Base-by-base conservation (phyloP, 768 basidiomycete genomes). In the Lactifluus volemus region DNA sequence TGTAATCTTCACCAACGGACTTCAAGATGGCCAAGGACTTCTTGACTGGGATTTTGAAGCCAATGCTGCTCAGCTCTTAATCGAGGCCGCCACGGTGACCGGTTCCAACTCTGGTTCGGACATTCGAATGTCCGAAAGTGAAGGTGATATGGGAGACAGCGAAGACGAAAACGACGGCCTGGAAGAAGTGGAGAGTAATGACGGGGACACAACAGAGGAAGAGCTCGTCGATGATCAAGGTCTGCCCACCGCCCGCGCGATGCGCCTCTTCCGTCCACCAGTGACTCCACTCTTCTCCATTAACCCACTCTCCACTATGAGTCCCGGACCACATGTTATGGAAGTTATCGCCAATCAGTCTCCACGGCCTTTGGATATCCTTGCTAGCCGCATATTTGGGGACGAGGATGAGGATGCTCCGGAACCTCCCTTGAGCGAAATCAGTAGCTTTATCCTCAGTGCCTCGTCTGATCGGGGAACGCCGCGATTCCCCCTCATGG, bases 181-280 rank as follows among this genome's bases (percentile, higher is more conserved):
- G 49, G 65, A 65, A 25, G 67, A 70, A 48, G 59, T 68, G 38
- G 70, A 70, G 45, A 68, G 68, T n/a, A 69, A 72, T 52, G 85
- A 83, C 6, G 87, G 88, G 1, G 86, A 90, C 64, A 89, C 89
- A 4, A 91, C 90, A 1, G 89, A 91, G 68, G 87, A 89, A 63
- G 89, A 92, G 63, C 83, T 91, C 53, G 84, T 91, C n/a, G 88
- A 86, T 56, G 80, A 83, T 9, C 80, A 84, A 61, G 83, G 85
- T 58, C 75, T 89, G 6, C 86, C 84, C 30, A 91, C 88, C 58
- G 82, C 82, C n/a, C 83, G 82, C 58, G 86, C 87, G 25, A 86
- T 89, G 83, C 75, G 77, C 61, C 76, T 88, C 49, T 88, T 89
- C 76, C 81, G 76, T 67, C 80, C 84, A 65, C 89, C 89, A 8